Base-by-base conservation (phyloP, 306 rosid species). In the Cucumis melo region DNA sequence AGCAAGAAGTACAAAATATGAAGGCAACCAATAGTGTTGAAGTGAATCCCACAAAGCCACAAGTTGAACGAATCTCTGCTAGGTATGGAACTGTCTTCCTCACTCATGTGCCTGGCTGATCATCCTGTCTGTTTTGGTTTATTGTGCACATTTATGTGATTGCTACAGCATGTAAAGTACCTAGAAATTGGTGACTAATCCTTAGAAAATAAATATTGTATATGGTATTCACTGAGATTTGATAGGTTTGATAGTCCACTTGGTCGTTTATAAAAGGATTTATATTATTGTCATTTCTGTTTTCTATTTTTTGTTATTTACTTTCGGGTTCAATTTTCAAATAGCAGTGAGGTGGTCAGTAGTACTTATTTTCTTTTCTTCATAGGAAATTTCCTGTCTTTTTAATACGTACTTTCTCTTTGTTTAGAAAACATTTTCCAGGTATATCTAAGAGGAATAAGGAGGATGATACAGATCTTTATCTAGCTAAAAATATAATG, bases 401-500 rank as follows among this genome's bases (percentile, higher is more conserved):
- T 80, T 42, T 21, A 5, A 54, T 83, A 17, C 23, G 4, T 51
- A 61, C 73, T 73, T 74, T 72, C 21, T 54, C 63, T 81, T 73
- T 54, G 5, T 66, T 36, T 68, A 93, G 97, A 80, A 75, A 83
- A 82, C 82, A 79, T 62, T 74, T 75, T 77, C 87, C 81, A 74
- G 91, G 81, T 62, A 73, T 67, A 75, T 78, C 89, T 67, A 44
- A 79, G 84, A 88, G 83, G 85, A 88, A 84, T 79, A 87, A 77
- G 74, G 98, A 87, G 79, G 97, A 91, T 78, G 98, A 93, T 73
- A 81, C 79, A 64, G 98, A 93, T 82, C 81, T 83, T 93, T 84
- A 93, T 86, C 91, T 94, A 75, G 98, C 98, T 77, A 85, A 32
- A 79, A 91, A 74, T 60, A 94, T 91, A 61, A 85, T 85, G 91